Evolutionary conservation across 176 grass and related monocot genomes (phyloP), one percentile per base, ranked within the genome.

Genomic region (Alopecurus myosuroides): DNA sequence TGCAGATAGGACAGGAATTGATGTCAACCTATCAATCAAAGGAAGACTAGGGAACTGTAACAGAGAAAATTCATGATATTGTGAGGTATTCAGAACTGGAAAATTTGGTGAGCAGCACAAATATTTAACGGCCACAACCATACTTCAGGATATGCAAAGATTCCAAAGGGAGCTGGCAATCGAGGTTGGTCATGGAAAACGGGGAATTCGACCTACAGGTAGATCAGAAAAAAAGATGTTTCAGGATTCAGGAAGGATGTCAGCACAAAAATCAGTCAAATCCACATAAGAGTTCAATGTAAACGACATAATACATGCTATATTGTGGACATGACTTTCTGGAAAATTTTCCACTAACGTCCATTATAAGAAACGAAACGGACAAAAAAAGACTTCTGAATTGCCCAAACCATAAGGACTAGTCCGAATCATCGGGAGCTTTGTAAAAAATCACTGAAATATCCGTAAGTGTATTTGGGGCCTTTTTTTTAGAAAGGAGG

Each of bases 131-230:
- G 35, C 40, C 3, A 26, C 76, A 81, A 76, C 61, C 84, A 17
- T 94, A 97, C 95, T 86, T 93, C 77, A 5, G 95, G 95, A 56
- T 94, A 97, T 70, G 86, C 76, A 66, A 97, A 86, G 35, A 88
- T 77, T 89, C 86, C 90, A 86, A 94, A 45, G 68, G 95, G 95
- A 85, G 92, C 82, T 78, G 95, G 95, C 67, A 97, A 76, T 74
- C 84, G 73, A n/a, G 90, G 86, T 30, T 87, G 88, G 62, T 94
- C 81, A 51, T 93, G 84, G 79, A 93, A 97, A 80, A 97, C 60
- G n/a, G 92, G 90, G 64, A 94, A 88, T 61, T 89, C 64, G n/a
- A 89, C 92, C 94, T 97, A 70, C 84, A 94, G 48, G 28, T 12
- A 74, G 64, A 80, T 77, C 42, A 86, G 15, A 89, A 80, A 15